These are phyloP conservation scores for Spathaspora girioi DNA, from an alignment of 805 yeast genomes.

Conservation along the genomic window DNA sequence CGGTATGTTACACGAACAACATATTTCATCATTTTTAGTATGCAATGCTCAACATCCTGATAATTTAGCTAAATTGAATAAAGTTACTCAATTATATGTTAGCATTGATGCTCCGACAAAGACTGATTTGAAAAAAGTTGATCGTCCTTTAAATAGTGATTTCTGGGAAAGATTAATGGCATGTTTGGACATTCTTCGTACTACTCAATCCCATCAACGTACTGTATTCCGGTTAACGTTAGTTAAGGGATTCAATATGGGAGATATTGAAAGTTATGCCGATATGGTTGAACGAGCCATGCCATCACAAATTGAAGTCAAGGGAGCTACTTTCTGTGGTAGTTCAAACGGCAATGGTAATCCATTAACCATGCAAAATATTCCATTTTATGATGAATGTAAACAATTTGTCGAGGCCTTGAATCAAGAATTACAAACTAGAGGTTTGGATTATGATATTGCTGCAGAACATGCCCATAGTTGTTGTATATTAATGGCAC, in stretches of 20 bases:
- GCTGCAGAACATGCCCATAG: conserved; percentile 97
- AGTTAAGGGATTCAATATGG: conserved; percentile 90
- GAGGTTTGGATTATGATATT: conserved; percentile 72
- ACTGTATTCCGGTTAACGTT: conserved; percentile 88
- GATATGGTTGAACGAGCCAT: conserved; percentile 77
- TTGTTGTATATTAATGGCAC: conserved; percentile 85
- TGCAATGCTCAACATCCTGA: conserved; percentile 97
- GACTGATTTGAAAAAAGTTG: conserved; percentile 73
- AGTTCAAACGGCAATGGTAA: conserved; percentile 80
- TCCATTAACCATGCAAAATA: conserved; percentile 91
- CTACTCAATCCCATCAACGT: conserved; percentile 75
- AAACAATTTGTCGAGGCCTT: conserved; percentile 65
- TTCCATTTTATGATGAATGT: conserved; percentile 92
- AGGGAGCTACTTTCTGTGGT: conserved; percentile 96
- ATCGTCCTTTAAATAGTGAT: conserved; percentile 84
- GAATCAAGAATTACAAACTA: conserved; percentile 53
- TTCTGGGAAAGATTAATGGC: conserved; percentile 86
- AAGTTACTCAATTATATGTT: conserved; percentile 87
- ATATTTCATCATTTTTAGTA: conserved; percentile 82
- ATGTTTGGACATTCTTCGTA: conserved; percentile 75
- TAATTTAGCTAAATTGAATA: conserved; percentile 60
- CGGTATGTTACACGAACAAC: conserved; percentile 71
- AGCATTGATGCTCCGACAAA: conserved; percentile 94
- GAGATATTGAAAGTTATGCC: conserved; percentile 75
- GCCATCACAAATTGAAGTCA: conserved; percentile 87